These are phyloP conservation scores for Curvularia lunata DNA, from an alignment of 2,329 filamentous ascomycete species.

Conservation along the genomic window DNA sequence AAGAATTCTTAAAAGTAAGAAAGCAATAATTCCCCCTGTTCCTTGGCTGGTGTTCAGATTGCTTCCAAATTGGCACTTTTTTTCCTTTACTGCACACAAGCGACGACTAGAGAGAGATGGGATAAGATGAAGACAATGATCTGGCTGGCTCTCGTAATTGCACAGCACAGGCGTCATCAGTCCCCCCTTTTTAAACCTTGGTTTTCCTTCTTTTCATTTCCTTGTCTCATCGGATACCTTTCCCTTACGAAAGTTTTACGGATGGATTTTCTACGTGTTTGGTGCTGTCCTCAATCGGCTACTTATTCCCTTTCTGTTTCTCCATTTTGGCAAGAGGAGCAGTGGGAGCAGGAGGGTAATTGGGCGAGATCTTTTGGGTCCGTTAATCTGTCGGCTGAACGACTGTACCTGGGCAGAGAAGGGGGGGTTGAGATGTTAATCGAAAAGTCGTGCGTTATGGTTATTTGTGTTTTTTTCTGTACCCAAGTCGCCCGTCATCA, in stretches of 20 bases:
- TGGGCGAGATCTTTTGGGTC: neutral
- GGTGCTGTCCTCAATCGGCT: neutral
- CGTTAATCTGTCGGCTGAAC: neutral
- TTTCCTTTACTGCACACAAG: neutral
- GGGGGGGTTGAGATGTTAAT: neutral
- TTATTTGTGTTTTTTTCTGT: neutral
- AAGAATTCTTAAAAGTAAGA: neutral
- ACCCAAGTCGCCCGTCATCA: neutral
- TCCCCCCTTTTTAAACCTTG: neutral
- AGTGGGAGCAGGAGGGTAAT: neutral
- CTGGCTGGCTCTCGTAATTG: neutral
- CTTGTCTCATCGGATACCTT: neutral
- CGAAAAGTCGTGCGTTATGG: neutral
- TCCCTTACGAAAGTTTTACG: neutral
- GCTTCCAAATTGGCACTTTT: neutral
- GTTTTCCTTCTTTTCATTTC: neutral
- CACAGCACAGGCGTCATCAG: conserved; percentile 4
- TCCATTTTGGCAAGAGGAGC: neutral
- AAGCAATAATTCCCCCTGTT: neutral
- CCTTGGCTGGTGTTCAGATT: neutral
- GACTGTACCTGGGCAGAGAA: neutral
- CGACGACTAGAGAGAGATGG: neutral
- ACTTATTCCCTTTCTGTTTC: neutral
- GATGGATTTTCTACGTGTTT: neutral
- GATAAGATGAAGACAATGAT: neutral